These are phyloP conservation scores for Jaltomata sinuosa DNA, from an alignment of 257 asterid genomes.

Conservation along the genomic window DNA sequence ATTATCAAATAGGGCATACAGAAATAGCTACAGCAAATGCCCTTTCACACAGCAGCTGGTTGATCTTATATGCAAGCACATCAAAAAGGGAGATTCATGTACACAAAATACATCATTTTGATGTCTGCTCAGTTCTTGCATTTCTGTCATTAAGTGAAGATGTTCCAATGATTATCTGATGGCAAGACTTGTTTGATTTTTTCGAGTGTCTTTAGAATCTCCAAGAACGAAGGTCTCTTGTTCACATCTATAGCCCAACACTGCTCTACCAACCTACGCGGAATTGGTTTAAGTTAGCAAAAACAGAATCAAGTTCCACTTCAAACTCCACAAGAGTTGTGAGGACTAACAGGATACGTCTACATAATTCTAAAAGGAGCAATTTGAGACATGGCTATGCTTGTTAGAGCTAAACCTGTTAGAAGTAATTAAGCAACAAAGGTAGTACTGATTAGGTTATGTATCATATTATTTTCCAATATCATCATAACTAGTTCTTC, in stretches of 20 bases:
- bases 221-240: slow-evolving; percentile 59
- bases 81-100: background rate
- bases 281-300: background rate
- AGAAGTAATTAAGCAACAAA: background rate
- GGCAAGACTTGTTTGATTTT: slow-evolving; percentile 32
- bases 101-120: background rate
- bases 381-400: background rate
- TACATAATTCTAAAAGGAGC: background rate
- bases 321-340: background rate
- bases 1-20: background rate
- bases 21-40: background rate
- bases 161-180: slow-evolving; percentile 47
- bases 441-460: background rate
- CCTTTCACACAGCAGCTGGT: background rate
- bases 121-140: background rate
- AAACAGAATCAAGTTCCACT: background rate
- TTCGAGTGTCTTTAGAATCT: slow-evolving; percentile 54
- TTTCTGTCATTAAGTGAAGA: slow-evolving; percentile 21
- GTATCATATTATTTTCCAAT: no score
- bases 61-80: background rate
- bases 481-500: background rate
- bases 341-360: background rate
- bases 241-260: slow-evolving; percentile 75
- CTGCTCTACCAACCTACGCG: slow-evolving; percentile 30
- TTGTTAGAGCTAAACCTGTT: background rate